Evolutionary conservation across 2,329 filamentous ascomycete species (phyloP), one percentile per base, ranked within the genome.

Genomic region (Huntiella bhutanensis): DNA sequence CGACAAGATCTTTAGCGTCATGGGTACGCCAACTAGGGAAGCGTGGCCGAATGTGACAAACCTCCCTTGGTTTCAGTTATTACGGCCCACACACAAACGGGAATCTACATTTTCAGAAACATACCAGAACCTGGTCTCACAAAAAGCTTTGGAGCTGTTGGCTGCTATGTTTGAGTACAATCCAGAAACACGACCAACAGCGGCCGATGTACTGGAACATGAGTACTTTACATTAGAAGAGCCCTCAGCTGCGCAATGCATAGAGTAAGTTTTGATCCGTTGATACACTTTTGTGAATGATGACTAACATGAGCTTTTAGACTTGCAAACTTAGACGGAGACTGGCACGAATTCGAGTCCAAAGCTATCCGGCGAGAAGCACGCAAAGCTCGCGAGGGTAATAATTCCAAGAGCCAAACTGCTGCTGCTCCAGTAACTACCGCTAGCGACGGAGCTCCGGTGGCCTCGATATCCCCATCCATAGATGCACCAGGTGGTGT

Each of bases 331-430:
- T 71, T 98, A 28, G 76, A 91, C 55, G 91, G 91, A 16, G 91
- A 98, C 55, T 98, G 91, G 91, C 91, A 98, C 58, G 91, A 98
- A 59, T 94, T 96, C 56, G 91, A 98, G 64, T 93, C 85, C 47
- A 98, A 98, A 64, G 87, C 86, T 12, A 69, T 94, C 19, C 73
- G 91, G 32, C 91, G 91, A 54, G 87, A 95, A 60, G 88, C 86
- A 54, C 84, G 91, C 59, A 74, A 75, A 46, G 69, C 67, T 51
- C 70, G 41, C 17, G 48, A 47, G 40, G 28, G 4, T n/a, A 33
- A 36, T 4, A 15, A 7, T 28, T 28, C 22, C 3, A 28, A 28
- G 22, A 28, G 8, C 22, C 22, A 28, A 28, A 28, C 22, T 7
- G 22, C 15, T 40, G 8, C n/a, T 22, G n/a, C 36, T 2, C 13